phyloP scores from a whole-genome alignment of 371 early-diverging fungal species.

The Mortierella polycephala region DNA sequence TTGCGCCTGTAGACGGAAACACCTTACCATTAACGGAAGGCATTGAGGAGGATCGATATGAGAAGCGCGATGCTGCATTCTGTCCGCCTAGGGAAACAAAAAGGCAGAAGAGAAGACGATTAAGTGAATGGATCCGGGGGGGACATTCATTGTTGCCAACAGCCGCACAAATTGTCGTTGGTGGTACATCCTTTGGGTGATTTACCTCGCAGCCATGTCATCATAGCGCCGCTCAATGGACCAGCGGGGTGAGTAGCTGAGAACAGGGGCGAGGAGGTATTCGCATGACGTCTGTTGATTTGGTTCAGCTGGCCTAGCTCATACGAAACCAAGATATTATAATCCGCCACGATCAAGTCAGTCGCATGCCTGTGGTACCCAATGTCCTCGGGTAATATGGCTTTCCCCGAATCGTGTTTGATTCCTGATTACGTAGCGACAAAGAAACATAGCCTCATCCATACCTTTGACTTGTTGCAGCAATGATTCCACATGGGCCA shows the following conservation, averaged over 20 bases:
- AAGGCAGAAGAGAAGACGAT: neutral
- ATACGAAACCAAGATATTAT: too few species aligned
- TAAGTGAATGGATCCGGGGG: neutral
- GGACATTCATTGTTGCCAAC: too few species aligned
- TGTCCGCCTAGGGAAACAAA: neutral
- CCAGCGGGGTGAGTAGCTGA: neutral
- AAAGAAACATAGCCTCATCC: neutral
- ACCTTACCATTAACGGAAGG: slow-evolving; percentile 16
- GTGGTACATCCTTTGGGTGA: too few species aligned
- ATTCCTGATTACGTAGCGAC: neutral
- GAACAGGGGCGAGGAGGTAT: neutral
- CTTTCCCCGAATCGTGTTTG: neutral
- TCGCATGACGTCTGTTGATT: slow-evolving; percentile 5
- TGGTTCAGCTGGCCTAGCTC: slow-evolving; percentile 17
- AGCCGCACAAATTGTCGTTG: neutral
- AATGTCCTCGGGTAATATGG: neutral
- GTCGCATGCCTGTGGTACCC: too few species aligned
- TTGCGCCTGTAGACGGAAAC: slow-evolving; percentile 4
- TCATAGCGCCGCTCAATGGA: neutral
- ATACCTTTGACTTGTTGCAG: slow-evolving; percentile 38
- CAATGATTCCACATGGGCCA: slow-evolving; percentile 41
- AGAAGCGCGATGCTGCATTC: neutral
- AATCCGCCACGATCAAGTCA: too few species aligned
- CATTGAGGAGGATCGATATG: slow-evolving; percentile 12
- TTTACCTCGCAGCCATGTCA: slow-evolving; percentile 16